A percentile compares a stretch with the other conserved stretches of the same genome.
Evolutionary conservation across 2,329 filamentous ascomycete species (phyloP).

Genomic region (Colletotrichum tropicale): DNA sequence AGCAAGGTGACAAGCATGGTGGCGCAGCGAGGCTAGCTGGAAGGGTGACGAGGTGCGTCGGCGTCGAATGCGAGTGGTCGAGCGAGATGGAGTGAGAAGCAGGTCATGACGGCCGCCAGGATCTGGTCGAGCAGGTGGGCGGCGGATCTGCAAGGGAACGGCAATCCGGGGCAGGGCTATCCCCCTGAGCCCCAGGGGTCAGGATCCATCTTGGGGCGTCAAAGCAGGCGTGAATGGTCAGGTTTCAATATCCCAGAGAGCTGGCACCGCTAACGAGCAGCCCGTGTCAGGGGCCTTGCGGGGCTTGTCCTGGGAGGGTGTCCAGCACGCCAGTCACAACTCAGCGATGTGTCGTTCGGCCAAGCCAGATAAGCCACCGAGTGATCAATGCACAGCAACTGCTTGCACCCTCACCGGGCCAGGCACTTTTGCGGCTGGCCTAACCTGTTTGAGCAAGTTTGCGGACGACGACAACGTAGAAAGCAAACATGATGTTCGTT

Average conservation of each 20-base stretch:
- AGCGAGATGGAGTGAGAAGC: conserved; percentile 16
- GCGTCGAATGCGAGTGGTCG: neutral
- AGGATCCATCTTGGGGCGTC: neutral
- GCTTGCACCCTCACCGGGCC: neutral
- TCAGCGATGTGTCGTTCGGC: conserved; percentile 8
- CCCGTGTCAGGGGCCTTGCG: neutral
- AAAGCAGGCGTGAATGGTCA: neutral
- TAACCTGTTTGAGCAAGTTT: conserved; percentile 5
- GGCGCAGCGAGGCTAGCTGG: neutral
- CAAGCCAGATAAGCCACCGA: conserved; percentile 8
- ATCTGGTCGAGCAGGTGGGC: neutral
- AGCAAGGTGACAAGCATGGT: neutral
- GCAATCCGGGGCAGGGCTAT: conserved; percentile 1
- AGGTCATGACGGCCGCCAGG: neutral
- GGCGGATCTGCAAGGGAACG: conserved; percentile 13
- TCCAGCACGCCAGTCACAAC: neutral
- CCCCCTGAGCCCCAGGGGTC: neutral
- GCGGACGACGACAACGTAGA: conserved; percentile 1
- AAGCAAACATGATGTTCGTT: conserved; percentile 6
- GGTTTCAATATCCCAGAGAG: conserved; percentile 6
- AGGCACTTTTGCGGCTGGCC: conserved; percentile 8
- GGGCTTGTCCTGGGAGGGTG: neutral
- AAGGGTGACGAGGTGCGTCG: neutral
- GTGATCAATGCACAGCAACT: neutral
- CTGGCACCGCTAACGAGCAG: neutral